These are phyloP conservation scores for Lodderomyces theae DNA, from an alignment of 1,139 yeast genomes.

Conservation along the genomic window DNA sequence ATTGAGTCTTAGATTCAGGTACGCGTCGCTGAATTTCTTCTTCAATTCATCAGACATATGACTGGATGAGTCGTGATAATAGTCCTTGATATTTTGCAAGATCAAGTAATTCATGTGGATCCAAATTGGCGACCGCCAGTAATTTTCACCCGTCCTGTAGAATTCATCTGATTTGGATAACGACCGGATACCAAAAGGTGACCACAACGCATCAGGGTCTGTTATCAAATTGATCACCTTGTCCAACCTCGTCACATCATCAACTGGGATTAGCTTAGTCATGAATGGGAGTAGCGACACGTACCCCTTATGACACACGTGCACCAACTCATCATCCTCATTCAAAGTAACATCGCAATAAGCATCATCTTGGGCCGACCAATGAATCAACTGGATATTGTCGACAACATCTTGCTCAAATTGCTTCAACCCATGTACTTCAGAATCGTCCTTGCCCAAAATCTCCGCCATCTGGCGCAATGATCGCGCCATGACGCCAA, in stretches of 20 bases:
- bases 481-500: constrained; percentile 86
- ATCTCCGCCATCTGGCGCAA: constrained; percentile 71
- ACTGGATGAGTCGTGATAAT: constrained; percentile 27
- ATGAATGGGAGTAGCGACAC: constrained; percentile 83
- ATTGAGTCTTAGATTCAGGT: constrained; percentile 58
- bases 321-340: constrained; percentile 61
- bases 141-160: constrained; percentile 81
- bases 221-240: constrained; percentile 55
- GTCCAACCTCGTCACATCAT: constrained; percentile 48
- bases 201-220: constrained; percentile 75
- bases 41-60: constrained; percentile 30
- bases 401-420: constrained; percentile 56
- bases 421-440: constrained; percentile 41
- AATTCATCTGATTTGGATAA: constrained; percentile 64
- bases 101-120: constrained; percentile 82
- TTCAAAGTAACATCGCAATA: constrained; percentile 85
- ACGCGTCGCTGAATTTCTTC: constrained; percentile 39
- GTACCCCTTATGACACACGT: constrained; percentile 87
- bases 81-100: constrained; percentile 65
- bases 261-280: constrained; percentile 58
- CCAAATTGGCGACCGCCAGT: constrained; percentile 98
- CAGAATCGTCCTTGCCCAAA: constrained; percentile 54
- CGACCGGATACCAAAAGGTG: constrained; percentile 78
- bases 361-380: constrained; percentile 66
- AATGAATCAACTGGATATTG: constrained; percentile 72